Conservation (phyloP, 352 stramenopile species). For the Globisporangium iwayamae region DNA sequence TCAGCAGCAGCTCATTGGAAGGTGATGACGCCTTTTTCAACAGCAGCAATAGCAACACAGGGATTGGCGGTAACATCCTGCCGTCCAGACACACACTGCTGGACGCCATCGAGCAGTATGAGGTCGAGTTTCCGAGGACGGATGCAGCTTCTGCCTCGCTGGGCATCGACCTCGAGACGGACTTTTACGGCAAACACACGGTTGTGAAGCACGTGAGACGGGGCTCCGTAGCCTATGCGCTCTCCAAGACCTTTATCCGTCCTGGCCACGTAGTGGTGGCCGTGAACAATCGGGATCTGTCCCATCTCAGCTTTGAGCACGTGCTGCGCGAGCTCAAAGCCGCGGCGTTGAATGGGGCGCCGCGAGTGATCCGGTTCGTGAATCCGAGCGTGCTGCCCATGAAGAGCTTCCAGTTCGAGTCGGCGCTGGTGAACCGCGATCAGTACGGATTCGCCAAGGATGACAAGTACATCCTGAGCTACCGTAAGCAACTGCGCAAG, state of each 20-base stretch:
- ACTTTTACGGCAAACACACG: slow-evolving; percentile 51
- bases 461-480: slow-evolving; percentile 50
- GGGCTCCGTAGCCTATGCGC: slow-evolving; percentile 27
- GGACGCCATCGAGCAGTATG: slow-evolving; percentile 43
- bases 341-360: slow-evolving; percentile 8
- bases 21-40: too few relatives aligned
- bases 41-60: neutral
- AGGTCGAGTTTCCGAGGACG: slow-evolving; percentile 45
- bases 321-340: slow-evolving; percentile 29
- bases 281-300: slow-evolving; percentile 42
- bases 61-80: neutral
- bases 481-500: slow-evolving; percentile 37
- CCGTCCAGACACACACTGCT: slow-evolving; percentile 25
- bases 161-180: slow-evolving; percentile 54
- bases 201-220: slow-evolving; percentile 38
- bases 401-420: slow-evolving; percentile 25
- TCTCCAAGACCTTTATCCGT: slow-evolving; percentile 25
- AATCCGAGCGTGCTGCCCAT: slow-evolving; percentile 38
- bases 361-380: slow-evolving; percentile 45
- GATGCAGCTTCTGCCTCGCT: slow-evolving; percentile 12
- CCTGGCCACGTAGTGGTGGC: slow-evolving; percentile 45
- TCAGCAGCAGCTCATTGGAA: neutral
- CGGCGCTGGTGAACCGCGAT: slow-evolving; percentile 42
- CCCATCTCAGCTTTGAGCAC: slow-evolving; percentile 26
- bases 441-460: slow-evolving; percentile 63